These are phyloP conservation scores for Ustilago sp. DNA, from an alignment of 1,284 basidiomycete species.

Conservation along the genomic window DNA sequence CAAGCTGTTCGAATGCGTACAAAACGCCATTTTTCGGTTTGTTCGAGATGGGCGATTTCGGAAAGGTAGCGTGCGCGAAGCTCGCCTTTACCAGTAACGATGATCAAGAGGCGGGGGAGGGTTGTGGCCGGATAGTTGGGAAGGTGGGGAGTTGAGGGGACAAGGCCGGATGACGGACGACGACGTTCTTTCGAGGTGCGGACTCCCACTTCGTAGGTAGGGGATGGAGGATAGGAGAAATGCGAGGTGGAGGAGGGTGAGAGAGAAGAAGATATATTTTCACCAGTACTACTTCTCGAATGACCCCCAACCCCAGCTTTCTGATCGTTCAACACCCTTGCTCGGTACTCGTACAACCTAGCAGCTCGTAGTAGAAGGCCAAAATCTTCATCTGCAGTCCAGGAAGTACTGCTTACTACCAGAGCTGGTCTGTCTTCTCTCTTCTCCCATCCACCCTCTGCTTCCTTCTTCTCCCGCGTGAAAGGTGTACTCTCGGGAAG, in stretches of 20 bases:
- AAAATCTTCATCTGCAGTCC: conserved; percentile 99
- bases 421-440: conserved; percentile 78
- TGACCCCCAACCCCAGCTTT: background rate
- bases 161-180: conserved; percentile 36
- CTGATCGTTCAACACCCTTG: conserved; percentile 28
- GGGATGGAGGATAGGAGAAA: conserved; percentile 5
- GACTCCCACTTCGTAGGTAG: conserved; percentile 5
- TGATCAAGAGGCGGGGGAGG: conserved; percentile 73
- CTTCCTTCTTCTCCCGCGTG: conserved; percentile 13
- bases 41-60: conserved; percentile 75
- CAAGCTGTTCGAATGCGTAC: conserved; percentile 76
- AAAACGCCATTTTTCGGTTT: conserved; percentile 79
- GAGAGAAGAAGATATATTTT: conserved; percentile 28
- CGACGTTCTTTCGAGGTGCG: conserved; percentile 36
- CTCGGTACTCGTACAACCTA: conserved; percentile 77
- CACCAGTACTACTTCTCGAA: conserved; percentile 28
- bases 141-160: conserved; percentile 27
- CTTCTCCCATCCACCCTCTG: background rate
- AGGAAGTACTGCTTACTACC: conserved; percentile 91
- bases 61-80: conserved; percentile 80
- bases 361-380: conserved; percentile 74
- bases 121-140: conserved; percentile 36
- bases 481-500: conserved; percentile 44
- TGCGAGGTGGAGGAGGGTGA: conserved; percentile 22
- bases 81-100: conserved; percentile 94